phyloP scores from a whole-genome alignment of 352 stramenopile species.

The Phytophthora niederhauseri region DNA sequence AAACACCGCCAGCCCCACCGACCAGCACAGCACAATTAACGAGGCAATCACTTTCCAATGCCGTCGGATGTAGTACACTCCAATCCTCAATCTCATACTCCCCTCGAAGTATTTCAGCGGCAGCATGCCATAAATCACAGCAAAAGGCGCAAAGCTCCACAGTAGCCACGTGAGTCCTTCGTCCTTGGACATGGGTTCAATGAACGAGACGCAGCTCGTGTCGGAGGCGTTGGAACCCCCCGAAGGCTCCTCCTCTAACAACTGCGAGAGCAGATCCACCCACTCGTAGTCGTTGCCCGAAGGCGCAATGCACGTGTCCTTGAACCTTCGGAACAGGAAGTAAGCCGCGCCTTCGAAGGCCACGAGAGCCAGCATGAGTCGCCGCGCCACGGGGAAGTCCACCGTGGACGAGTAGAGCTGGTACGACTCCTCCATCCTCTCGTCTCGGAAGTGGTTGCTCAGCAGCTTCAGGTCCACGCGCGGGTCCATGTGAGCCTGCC shows the following conservation, averaged over 20 bases:
- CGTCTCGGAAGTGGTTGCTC: conserved; percentile 77
- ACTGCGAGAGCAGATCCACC: conserved; percentile 26
- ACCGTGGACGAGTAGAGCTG: conserved; percentile 80
- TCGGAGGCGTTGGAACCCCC: conserved; percentile 15
- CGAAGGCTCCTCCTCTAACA: conserved; percentile 22
- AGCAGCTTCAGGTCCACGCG: conserved; percentile 54
- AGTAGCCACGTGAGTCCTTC: conserved; percentile 45
- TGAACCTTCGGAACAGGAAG: conserved; percentile 54
- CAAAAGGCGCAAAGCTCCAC: conserved; percentile 70
- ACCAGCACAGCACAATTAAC: conserved; percentile 73
- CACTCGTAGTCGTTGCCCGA: conserved; percentile 38
- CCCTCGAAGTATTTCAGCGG: conserved; percentile 74
- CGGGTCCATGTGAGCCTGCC: conserved; percentile 62
- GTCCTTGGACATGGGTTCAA: conserved; percentile 32
- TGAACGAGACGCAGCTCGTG: conserved; percentile 40
- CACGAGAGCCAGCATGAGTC: conserved; percentile 69
- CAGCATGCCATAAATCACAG: conserved; percentile 61
- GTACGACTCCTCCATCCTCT: conserved; percentile 77
- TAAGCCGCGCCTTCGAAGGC: conserved; percentile 60
- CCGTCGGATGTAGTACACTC: conserved; percentile 75
- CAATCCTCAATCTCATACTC: conserved; percentile 69
- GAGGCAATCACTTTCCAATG: conserved; percentile 78
- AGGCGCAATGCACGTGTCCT: conserved; percentile 43
- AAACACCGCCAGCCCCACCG: conserved; percentile 66
- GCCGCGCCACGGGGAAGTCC: conserved; percentile 61